These are phyloP conservation scores for Patellifolia procumbens DNA, from an alignment of 179 eudicot genomes.

Conservation along the genomic window DNA sequence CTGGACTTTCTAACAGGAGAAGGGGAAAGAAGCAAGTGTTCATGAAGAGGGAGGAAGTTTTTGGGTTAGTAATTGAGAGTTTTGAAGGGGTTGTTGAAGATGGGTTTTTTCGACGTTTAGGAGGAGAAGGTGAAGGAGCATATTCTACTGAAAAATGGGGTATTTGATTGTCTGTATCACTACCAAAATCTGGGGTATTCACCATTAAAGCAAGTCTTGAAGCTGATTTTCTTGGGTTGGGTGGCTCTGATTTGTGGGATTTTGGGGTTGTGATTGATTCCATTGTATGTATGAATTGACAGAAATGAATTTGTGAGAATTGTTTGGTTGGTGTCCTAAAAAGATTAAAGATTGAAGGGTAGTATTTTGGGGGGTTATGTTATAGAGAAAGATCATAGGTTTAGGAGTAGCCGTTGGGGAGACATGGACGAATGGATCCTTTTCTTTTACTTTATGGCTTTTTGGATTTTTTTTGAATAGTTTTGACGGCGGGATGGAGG, in stretches of 20 bases:
- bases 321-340: too few species aligned
- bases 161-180: conserved; percentile 30
- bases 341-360: background rate
- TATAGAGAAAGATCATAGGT: conserved; percentile 6
- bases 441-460: conserved; percentile 21
- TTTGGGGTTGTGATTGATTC: conserved; percentile 54
- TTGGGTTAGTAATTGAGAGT: conserved; percentile 39
- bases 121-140: conserved; percentile 48
- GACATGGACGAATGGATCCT: conserved; percentile 25
- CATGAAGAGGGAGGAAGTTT: conserved; percentile 51
- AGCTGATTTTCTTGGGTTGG: conserved; percentile 47
- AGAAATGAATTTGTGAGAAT: background rate
- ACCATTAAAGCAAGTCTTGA: conserved; percentile 55
- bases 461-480: conserved; percentile 20
- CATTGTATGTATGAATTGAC: conserved; percentile 40
- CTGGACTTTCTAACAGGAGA: conserved; percentile 58
- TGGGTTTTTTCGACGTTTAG: conserved; percentile 26
- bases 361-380: conserved; percentile 20
- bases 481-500: conserved; percentile 27
- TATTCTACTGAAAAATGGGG: conserved; percentile 53
- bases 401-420: conserved; percentile 47
- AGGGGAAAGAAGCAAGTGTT: conserved; percentile 71
- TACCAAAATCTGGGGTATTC: conserved; percentile 26
- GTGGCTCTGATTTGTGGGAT: conserved; percentile 44
- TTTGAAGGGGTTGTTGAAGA: conserved; percentile 49